Evolutionary conservation across 371 early-diverging fungal species (phyloP), one percentile per base, ranked within the genome.

Genomic region (Mucor lusitanicus): DNA sequence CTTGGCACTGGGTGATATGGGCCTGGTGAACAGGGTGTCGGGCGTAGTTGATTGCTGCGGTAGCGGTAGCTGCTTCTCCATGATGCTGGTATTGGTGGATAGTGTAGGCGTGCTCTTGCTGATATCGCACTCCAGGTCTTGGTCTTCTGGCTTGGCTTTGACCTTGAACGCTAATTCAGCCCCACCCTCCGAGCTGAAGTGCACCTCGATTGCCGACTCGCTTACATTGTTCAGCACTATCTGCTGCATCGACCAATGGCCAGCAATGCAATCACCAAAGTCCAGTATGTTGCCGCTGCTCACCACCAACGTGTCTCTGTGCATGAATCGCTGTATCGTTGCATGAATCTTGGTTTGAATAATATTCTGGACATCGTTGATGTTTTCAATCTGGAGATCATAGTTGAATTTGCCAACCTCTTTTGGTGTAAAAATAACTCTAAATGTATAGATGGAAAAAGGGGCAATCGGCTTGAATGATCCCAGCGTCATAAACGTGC

Each of bases 231-330:
- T 88, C 39, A 97, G 74, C 1, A 87, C 78, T 3, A 97, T 74
- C 13, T 85, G 82, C 57, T 89, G 87, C 59, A 83, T 84, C 46
- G 85, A 85, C 91, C 92, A 91, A 23, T 76, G 65, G 21, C 96
- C 96, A 33, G 92, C 86, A 54, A 85, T 86, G 68, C 94, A 94
- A 67, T 94, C 93, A 30, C 96, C 95, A 84, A 97, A 97, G 73
- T 97, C 95, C 33, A 97, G 64, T 6, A 85, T 78, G 35, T 78
- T 86, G 1, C 89, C 91, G 59, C 84, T 87, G 59, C 86, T 86
- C 25, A 96, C 83, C 0, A 88, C 75, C 42, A 91, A 73, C 0
- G 87, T 79, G 50, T 92, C 94, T 64, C 92, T 90, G 25, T 87
- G 82, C 58, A 86, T 82, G 17, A 87, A 87, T 3, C 88, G 84